Conservation (phyloP, 352 stramenopile species). For the Phytopythium boreale region DNA sequence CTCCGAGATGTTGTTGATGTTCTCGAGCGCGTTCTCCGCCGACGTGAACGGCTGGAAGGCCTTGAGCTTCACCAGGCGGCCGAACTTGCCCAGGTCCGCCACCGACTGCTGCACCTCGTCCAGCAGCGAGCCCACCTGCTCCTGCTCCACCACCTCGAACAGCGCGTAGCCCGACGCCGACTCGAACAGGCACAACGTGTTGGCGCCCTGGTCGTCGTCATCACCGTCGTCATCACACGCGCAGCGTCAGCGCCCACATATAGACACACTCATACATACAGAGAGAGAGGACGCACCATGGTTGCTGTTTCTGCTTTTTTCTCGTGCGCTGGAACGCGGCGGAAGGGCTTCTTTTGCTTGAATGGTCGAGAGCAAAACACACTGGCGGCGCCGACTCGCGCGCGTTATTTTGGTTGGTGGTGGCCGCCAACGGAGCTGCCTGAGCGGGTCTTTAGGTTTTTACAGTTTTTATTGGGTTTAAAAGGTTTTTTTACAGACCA, state of each 20-base stretch:
- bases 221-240: not conserved
- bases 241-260: not conserved
- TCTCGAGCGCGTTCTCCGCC: slow-evolving; percentile 98
- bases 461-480: not conserved
- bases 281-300: slow-evolving; percentile 1
- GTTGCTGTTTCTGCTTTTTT: not conserved
- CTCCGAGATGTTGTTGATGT: slow-evolving; percentile 99
- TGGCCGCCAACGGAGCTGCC: not conserved
- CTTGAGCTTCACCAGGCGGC: slow-evolving; percentile 98
- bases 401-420: slow-evolving; percentile 1
- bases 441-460: not conserved
- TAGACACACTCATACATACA: not conserved
- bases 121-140: slow-evolving; percentile 93
- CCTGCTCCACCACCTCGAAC: slow-evolving; percentile 97
- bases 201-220: slow-evolving; percentile 16
- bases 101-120: slow-evolving; percentile 91
- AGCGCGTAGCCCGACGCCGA: slow-evolving; percentile 98
- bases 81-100: slow-evolving; percentile 94
- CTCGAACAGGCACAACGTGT: slow-evolving; percentile 96
- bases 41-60: slow-evolving; percentile 99
- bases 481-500: not conserved
- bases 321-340: not conserved
- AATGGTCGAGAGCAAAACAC: slow-evolving; percentile 5
- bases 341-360: slow-evolving; percentile 1
- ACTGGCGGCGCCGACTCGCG: not conserved